Evolutionary conservation across 805 yeast genomes (phyloP).

Genomic region (Candida insectorum): DNA sequence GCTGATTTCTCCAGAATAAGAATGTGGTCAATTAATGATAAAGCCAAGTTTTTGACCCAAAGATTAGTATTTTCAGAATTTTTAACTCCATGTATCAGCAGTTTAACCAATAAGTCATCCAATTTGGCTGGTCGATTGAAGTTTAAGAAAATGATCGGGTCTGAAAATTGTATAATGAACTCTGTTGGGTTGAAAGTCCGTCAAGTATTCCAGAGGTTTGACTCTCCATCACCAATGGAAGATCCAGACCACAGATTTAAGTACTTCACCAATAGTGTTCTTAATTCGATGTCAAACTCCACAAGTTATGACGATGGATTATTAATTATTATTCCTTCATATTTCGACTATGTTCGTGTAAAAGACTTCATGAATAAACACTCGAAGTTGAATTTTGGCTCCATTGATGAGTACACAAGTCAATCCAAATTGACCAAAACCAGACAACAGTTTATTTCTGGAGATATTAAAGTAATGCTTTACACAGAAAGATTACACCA

Average conservation of each 20-base stretch:
- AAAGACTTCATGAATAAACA: conserved; percentile 60
- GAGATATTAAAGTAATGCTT: conserved; percentile 64
- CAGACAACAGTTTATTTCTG: conserved; percentile 64
- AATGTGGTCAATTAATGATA: conserved; percentile 89
- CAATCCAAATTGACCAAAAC: conserved; percentile 69
- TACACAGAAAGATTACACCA: conserved; percentile 95
- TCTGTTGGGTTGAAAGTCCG: conserved; percentile 63
- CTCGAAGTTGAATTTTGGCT: conserved; percentile 62
- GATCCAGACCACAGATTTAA: conserved; percentile 86
- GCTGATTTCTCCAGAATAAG: conserved; percentile 90
- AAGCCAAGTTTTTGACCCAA: conserved; percentile 71
- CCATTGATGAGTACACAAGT: conserved; percentile 79
- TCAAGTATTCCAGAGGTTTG: conserved; percentile 72
- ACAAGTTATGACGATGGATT: conserved; percentile 69
- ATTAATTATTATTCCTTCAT: conserved; percentile 77
- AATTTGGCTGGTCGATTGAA: conserved; percentile 62
- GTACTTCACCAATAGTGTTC: conserved; percentile 66
- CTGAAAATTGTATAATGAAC: conserved; percentile 54
- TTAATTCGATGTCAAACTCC: conserved; percentile 69
- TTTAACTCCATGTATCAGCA: conserved; percentile 77
- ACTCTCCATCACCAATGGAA: conserved; percentile 45
- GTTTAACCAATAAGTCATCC: conserved; percentile 45
- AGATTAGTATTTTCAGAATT: conserved; percentile 72
- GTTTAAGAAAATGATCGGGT: conserved; percentile 45
- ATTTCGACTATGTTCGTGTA: conserved; percentile 79